These are phyloP conservation scores for Microdochium trichocladiopsis DNA, from an alignment of 2,329 filamentous ascomycete genomes.

Conservation along the genomic window DNA sequence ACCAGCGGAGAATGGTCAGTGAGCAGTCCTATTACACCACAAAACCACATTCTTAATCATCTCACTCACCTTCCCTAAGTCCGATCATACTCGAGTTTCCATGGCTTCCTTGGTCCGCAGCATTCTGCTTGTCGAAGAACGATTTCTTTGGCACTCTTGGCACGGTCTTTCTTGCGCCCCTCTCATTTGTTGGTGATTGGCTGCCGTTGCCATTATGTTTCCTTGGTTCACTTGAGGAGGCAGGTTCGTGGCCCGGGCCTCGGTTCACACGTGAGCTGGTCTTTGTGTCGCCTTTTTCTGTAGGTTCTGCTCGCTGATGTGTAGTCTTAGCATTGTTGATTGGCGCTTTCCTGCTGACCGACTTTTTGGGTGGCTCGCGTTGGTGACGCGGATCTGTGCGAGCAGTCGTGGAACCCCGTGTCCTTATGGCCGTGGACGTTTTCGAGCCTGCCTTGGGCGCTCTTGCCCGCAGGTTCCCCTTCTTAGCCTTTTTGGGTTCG, in stretches of 20 bases:
- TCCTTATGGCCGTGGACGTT: conserved; percentile 1
- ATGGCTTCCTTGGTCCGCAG: not conserved
- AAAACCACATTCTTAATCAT: too few species aligned
- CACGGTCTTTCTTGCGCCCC: not conserved
- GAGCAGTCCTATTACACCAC: too few species aligned
- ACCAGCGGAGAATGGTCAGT: too few species aligned
- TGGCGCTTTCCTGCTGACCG: not conserved
- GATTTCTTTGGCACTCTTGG: conserved; percentile 6
- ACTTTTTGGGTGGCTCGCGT: conserved; percentile 3
- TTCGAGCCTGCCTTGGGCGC: conserved; percentile 5
- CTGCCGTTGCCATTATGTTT: too few species aligned
- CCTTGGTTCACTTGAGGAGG: too few species aligned
- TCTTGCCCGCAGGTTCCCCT: not conserved
- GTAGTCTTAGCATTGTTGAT: too few species aligned
- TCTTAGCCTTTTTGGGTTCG: not conserved
- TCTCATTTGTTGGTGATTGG: not conserved
- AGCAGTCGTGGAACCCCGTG: not conserved
- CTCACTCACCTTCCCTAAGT: not conserved
- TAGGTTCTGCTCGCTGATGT: too few species aligned
- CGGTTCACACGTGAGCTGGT: too few species aligned
- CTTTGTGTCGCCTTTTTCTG: too few species aligned
- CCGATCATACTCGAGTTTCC: not conserved
- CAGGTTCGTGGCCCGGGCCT: too few species aligned
- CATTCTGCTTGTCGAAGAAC: conserved; percentile 4
- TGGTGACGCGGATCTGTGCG: not conserved